Evolutionary conservation across 192 early-diverging fungal species (phyloP), one percentile per base, ranked within the genome.

Genomic region (Coemansia sp.): DNA sequence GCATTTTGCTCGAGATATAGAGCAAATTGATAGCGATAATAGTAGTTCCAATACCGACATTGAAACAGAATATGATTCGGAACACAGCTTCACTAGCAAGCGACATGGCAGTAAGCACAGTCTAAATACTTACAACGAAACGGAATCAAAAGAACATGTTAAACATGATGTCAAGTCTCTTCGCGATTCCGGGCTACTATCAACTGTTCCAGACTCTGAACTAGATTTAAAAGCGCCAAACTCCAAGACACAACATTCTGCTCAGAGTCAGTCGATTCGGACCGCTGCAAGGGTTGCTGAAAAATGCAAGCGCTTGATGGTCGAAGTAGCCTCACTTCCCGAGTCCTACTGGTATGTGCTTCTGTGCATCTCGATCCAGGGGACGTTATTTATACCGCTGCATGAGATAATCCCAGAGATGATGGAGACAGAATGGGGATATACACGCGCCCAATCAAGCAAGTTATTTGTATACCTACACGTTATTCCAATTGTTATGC

Each of bases 401-500:
- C 76, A 80, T 44, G 74, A 77, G 50, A 59, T 83, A 7, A 62
- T 79, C 16, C 77, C 82, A 2, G 82, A 83, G 59, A 74, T 77
- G 67, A 76, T 83, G 64, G 71, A 76, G 47, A 73, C 74, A 19
- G 73, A 79, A 34, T 83, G 74, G 77, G 66, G 71, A 14, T 73
- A 83, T 47, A 57, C 73, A 52, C 67, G 65, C 10, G 71, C 69
- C 0, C 49, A 80, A 51, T 76, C 82, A 6, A 79, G 77, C 54
- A 74, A 71, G 56, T 56, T 76, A 30, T 80, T 79, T 47, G 83
- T 82, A 31, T 80, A 82, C 16, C 70, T 82, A 21, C 79, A 85
- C 38, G 67, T 78, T 8, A 78, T 86, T 49, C 86, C 86, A 9
- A 85, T 86, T 54, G 71, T 82, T 23, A 76, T 81, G 23, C 82